Evolutionary conservation across 345 rosid genomes (phyloP).

Genomic region (Gossypium mustelinum): DNA sequence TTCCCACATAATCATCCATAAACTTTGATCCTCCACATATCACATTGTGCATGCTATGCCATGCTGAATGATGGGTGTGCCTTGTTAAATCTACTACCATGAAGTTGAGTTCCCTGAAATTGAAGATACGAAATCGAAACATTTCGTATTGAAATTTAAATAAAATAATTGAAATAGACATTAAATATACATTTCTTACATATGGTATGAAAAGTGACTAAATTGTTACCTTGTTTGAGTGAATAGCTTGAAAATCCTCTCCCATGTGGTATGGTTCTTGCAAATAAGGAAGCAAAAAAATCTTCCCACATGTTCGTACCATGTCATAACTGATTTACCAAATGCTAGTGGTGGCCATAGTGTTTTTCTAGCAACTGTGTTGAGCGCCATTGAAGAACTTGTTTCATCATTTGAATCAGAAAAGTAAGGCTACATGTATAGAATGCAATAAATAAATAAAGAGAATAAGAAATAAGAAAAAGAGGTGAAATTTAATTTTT

Average conservation of each 20-base stretch:
- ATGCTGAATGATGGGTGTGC: conserved; percentile 83
- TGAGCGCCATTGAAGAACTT: conserved; percentile 38
- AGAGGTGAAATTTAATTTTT: no score
- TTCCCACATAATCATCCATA: conserved; percentile 44
- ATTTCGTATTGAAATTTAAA: not conserved
- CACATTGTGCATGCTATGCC: conserved; percentile 80
- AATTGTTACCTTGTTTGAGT: conserved; percentile 49
- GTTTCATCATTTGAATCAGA: conserved; percentile 32
- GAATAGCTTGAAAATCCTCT: conserved; percentile 50
- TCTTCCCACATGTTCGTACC: conserved; percentile 80
- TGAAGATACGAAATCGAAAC: not conserved
- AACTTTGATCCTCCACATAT: conserved; percentile 69
- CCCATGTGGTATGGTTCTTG: conserved; percentile 65
- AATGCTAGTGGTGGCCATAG: conserved; percentile 69
- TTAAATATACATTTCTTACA: no score
- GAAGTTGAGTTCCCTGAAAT: conserved; percentile 46
- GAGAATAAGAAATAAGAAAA: not conserved
- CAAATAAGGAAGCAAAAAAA: conserved; percentile 56
- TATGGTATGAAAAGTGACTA: not conserved
- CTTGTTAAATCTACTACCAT: conserved; percentile 37
- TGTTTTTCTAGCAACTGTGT: conserved; percentile 56
- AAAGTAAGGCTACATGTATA: conserved; percentile 48
- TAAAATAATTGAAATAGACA: not conserved
- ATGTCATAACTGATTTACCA: conserved; percentile 59
- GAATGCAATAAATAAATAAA: not conserved